These are phyloP conservation scores for Arabidopsis thaliana DNA, from an alignment of 345 rosid genomes.

Conservation along the genomic window TAIR10.1 NC_003075.7:13966001-13966500, in stretches of 20 bases:
- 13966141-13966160: slow-evolving; percentile 88
- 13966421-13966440: slow-evolving; percentile 74
- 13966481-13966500: slow-evolving; percentile 95
- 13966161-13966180: slow-evolving; percentile 83
- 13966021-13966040: slow-evolving; percentile 32
- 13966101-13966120: slow-evolving; percentile 95
- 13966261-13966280: slow-evolving; percentile 96
- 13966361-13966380: slow-evolving; percentile 96
- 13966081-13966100: not conserved
- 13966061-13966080: not conserved
- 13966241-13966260: slow-evolving; percentile 90
- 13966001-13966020: slow-evolving; percentile 39
- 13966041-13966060: slow-evolving; percentile 31
- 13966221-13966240: slow-evolving; percentile 96
- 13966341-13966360: slow-evolving; percentile 90
- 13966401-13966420: slow-evolving; percentile 59
- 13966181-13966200: slow-evolving; percentile 91
- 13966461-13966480: slow-evolving; percentile 95
- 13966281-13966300: slow-evolving; percentile 82
- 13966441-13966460: slow-evolving; percentile 93
- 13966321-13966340: slow-evolving; percentile 74
- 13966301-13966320: slow-evolving; percentile 84
- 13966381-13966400: slow-evolving; percentile 70
- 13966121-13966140: slow-evolving; percentile 94
- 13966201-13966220: slow-evolving; percentile 64